Conservation (phyloP, 352 stramenopile genomes). For the Plasmopara viticola region DNA sequence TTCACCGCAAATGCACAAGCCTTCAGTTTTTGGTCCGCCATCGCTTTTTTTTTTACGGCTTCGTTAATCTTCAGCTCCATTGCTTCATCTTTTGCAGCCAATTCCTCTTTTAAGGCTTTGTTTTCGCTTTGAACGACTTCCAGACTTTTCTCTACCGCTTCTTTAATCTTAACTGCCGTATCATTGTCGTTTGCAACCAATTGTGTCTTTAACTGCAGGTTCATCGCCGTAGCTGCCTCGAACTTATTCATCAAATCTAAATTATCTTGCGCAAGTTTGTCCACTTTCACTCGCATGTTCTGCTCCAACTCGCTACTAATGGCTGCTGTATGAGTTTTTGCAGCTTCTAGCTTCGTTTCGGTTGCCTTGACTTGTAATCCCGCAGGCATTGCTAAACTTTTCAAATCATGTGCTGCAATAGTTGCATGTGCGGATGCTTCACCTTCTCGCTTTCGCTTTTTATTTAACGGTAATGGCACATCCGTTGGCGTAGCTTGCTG, state of each 20-base stretch:
- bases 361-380: slow-evolving; percentile 9
- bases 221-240: slow-evolving; percentile 14
- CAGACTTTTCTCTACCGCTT: slow-evolving; percentile 9
- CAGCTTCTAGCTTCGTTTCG: slow-evolving; percentile 8
- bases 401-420: slow-evolving; percentile 14
- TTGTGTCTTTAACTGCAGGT: slow-evolving; percentile 22
- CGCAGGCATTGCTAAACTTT: slow-evolving; percentile 6
- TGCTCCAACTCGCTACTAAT: slow-evolving; percentile 11
- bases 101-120: slow-evolving; percentile 12
- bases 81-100: slow-evolving; percentile 15
- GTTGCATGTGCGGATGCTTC: slow-evolving; percentile 10
- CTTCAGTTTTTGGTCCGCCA: slow-evolving; percentile 9
- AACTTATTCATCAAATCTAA: slow-evolving; percentile 22
- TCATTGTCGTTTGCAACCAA: slow-evolving; percentile 17
- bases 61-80: slow-evolving; percentile 15
- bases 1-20: slow-evolving; percentile 16
- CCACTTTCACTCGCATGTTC: slow-evolving; percentile 10
- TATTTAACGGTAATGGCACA: slow-evolving; percentile 15
- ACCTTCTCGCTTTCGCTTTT: slow-evolving; percentile 24
- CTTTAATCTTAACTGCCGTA: slow-evolving; percentile 11
- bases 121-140: slow-evolving; percentile 8
- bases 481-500: slow-evolving; percentile 8
- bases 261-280: slow-evolving; percentile 22
- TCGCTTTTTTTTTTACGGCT: slow-evolving; percentile 14
- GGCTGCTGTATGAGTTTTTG: slow-evolving; percentile 7